These are phyloP conservation scores for Amanita jacksonii DNA, from an alignment of 768 basidiomycete genomes.

Conservation along the genomic window DNA sequence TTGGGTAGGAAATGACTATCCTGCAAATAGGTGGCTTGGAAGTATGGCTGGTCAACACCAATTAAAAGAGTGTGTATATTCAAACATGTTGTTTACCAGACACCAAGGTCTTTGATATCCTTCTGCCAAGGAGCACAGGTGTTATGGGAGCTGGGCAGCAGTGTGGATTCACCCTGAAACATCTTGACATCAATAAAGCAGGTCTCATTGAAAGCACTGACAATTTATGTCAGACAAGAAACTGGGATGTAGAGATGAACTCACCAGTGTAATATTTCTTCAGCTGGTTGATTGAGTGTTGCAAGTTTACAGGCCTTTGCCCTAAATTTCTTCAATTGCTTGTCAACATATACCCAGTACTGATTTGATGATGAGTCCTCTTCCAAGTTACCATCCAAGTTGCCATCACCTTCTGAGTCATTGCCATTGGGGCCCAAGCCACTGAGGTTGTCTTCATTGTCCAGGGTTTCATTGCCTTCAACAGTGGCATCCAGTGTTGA, in stretches of 20 bases:
- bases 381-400: background rate
- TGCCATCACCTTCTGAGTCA: background rate
- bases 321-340: background rate
- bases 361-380: background rate
- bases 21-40: too few species aligned
- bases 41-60: too few species aligned
- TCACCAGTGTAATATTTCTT: background rate
- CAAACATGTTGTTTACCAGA: background rate
- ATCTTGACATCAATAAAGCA: background rate
- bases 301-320: background rate
- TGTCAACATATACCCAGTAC: background rate
- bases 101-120: background rate
- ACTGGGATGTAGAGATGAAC: background rate
- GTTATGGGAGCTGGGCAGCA: too few species aligned
- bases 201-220: background rate
- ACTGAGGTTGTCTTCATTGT: background rate
- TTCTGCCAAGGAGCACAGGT: background rate
- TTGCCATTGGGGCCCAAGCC: too few species aligned
- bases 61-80: background rate
- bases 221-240: background rate
- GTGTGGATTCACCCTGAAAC: background rate
- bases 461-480: background rate
- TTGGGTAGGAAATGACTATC: too few species aligned
- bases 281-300: background rate
- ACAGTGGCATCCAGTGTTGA: too few species aligned